Base-by-base conservation (phyloP, 202 grass and related monocot genomes). In the Musa balbisiana region DNA sequence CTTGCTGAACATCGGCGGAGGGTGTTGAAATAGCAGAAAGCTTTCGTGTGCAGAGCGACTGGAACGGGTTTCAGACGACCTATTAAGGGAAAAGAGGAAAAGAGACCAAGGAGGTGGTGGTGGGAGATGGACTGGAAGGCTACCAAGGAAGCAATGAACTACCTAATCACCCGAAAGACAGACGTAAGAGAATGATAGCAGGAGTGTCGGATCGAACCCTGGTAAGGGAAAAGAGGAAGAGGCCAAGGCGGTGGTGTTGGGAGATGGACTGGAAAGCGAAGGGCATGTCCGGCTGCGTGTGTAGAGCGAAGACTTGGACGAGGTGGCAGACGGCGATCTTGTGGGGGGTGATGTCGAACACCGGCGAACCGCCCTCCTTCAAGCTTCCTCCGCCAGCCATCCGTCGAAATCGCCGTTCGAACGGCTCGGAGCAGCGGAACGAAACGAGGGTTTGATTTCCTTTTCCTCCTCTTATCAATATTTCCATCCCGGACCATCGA, bases 301-400 rank as follows among this genome's bases (percentile, higher is more conserved):
- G 81, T 63, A 89, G 95, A 60, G 91, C 89, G 77, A 99, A 92
- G 59, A 92, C 56, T 72, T 99, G 82, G 81, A 95, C 83, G 64
- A 99, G 87, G 53, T 94, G 91, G 85, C 95, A 99, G 72, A 92
- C 52, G 13, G 91, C 95, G 56, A 99, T 83, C 85, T 87, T 88
- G 81, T 99, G 89, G 73, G 95, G 95, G 21, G 95, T 99, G 49
- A 94, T 77, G 52, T 92, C 86, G 83, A 88, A 90, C 0, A 94
- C 64, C 27, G 62, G 56, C 0, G 71, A 53, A n/a, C 79, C 82
- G 4, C 67, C 76, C 0, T 93, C 86, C 79, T 75, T 84, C 13
- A 62, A 24, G 63, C 68, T 72, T 25, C 59, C 49, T 9, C 80
- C 79, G n/a, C 65, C 81, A 27, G 78, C 78, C 24, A 83, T 21